phyloP scores from a whole-genome alignment of 225 moss, liverwort and hornwort genomes.

The Sphagnum tenellum region DNA sequence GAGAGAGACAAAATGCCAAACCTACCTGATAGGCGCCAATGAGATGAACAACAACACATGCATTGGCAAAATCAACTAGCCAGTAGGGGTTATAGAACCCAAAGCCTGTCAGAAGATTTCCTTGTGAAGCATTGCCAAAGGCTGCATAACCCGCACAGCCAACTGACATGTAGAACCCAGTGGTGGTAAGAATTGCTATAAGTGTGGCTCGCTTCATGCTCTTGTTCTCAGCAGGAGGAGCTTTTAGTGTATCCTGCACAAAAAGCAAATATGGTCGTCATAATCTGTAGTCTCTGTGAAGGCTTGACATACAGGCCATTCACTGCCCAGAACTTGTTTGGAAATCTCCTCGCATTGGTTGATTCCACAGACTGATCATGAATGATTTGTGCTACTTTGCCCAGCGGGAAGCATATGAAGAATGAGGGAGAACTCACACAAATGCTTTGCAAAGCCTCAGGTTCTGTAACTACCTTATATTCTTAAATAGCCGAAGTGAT shows the following conservation, averaged over 20 bases:
- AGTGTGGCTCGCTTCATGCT: conserved; percentile 62
- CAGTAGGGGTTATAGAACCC: conserved; percentile 54
- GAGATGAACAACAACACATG: conserved; percentile 68
- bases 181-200: conserved; percentile 38
- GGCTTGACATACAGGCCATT: neutral
- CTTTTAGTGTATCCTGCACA: conserved; percentile 60
- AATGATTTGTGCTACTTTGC: no score
- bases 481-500: no score
- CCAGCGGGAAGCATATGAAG: no score
- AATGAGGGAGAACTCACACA: no score
- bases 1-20: neutral
- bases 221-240: conserved; percentile 52
- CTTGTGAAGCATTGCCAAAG: conserved; percentile 38
- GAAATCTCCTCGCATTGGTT: neutral
- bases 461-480: no score
- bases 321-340: neutral
- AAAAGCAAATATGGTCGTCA: neutral
- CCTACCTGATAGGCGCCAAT: conserved; percentile 79
- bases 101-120: conserved; percentile 53
- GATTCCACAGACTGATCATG: no score
- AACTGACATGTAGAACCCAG: conserved; percentile 67
- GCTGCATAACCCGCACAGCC: conserved; percentile 59
- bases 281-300: neutral
- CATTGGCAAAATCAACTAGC: conserved; percentile 69
- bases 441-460: no score